phyloP scores from a whole-genome alignment of 768 basidiomycete species.

The Rubroboletus satanas region DNA sequence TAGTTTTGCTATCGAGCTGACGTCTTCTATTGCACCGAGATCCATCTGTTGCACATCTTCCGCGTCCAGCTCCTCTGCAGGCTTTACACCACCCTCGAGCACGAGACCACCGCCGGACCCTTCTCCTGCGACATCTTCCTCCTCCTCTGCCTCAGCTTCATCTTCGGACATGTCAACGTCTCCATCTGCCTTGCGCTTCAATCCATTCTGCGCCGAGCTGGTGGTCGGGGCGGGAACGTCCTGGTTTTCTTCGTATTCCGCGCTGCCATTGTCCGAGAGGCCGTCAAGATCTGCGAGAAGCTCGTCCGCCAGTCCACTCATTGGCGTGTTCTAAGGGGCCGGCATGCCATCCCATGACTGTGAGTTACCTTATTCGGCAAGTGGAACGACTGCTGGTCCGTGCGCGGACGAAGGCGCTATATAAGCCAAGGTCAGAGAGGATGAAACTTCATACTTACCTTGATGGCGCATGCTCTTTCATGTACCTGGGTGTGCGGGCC shows the following conservation, averaged over 20 bases:
- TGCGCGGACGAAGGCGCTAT: slow-evolving; percentile 5
- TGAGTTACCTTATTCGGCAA: slow-evolving; percentile 11
- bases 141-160: slow-evolving; percentile 41
- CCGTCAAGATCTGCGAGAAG: slow-evolving; percentile 90
- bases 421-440: not conserved
- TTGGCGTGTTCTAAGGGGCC: slow-evolving; percentile 26
- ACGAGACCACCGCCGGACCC: slow-evolving; percentile 56
- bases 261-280: slow-evolving; percentile 64
- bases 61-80: slow-evolving; percentile 92
- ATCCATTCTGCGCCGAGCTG: slow-evolving; percentile 24
- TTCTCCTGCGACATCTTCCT: slow-evolving; percentile 36
- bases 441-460: slow-evolving; percentile 51
- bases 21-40: slow-evolving; percentile 77
- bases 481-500: slow-evolving; percentile 51
- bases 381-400: slow-evolving; percentile 8
- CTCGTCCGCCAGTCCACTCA: slow-evolving; percentile 88
- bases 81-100: slow-evolving; percentile 81
- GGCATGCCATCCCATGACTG: not conserved
- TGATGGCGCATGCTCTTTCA: slow-evolving; percentile 59
- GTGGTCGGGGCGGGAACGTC: slow-evolving; percentile 24
- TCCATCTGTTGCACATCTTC: slow-evolving; percentile 97
- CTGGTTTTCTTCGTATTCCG: slow-evolving; percentile 43
- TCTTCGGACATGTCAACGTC: slow-evolving; percentile 57
- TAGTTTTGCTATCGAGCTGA: slow-evolving; percentile 83
- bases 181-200: slow-evolving; percentile 63